These are phyloP conservation scores for Coemansia sp. DNA, from an alignment of 192 early-diverging fungal species.

Conservation along the genomic window DNA sequence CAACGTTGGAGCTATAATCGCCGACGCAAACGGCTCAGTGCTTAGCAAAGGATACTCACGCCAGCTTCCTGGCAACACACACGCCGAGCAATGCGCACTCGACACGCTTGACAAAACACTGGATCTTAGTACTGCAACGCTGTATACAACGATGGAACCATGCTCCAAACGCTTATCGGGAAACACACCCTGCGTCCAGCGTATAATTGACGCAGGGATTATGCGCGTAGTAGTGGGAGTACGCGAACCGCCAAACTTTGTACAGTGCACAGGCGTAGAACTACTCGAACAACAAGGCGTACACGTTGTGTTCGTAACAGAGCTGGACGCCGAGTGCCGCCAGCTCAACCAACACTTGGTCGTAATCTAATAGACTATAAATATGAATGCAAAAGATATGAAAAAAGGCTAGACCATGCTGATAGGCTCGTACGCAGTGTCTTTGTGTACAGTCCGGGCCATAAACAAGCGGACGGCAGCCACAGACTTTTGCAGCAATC, in stretches of 20 bases:
- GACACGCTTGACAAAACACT: not conserved
- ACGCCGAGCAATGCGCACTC: constrained; percentile 93
- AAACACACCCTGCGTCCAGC: constrained; percentile 72
- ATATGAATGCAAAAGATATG: not conserved
- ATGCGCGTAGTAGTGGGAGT: constrained; percentile 78
- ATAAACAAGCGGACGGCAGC: not conserved
- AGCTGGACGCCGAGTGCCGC: constrained; percentile 70
- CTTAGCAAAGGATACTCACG: constrained; percentile 86
- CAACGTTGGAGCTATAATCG: constrained; percentile 89
- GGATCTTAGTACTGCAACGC: not conserved
- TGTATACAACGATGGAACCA: constrained; percentile 98
- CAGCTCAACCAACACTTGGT: constrained; percentile 63
- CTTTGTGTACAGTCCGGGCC: not conserved
- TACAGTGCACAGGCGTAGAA: constrained; percentile 74
- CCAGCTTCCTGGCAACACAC: constrained; percentile 94
- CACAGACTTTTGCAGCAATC: not conserved
- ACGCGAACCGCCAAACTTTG: constrained; percentile 82
- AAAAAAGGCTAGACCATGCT: not conserved
- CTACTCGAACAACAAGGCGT: constrained; percentile 67
- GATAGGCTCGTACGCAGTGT: too few species aligned
- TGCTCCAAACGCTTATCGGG: constrained; percentile 85
- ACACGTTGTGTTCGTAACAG: constrained; percentile 66
- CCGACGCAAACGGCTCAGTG: constrained; percentile 35
- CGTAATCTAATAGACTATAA: not conserved
- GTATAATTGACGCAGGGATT: constrained; percentile 64